Base-by-base conservation (phyloP, 2,329 filamentous ascomycete species). In the Ophiobolus disseminans region DNA sequence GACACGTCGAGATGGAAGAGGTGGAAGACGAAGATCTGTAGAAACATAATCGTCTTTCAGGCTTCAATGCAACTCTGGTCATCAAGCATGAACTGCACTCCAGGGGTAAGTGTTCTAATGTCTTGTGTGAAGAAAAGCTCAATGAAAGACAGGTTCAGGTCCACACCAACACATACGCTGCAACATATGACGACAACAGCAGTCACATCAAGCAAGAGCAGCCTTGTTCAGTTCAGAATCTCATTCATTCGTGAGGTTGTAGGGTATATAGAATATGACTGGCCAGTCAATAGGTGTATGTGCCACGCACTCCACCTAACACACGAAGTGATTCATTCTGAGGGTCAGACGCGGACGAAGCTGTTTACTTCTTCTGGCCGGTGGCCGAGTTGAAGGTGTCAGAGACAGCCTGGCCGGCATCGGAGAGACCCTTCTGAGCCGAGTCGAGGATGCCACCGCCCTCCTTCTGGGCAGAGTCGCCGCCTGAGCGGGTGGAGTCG, bases 1-100 rank as follows among this genome's bases (percentile, higher is more conserved):
- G 58, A 21, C 61, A 72, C n/a, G 76, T 78, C 25, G 69, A 74
- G 57, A 73, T 79, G 34, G 76, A 78, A 50, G 77, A 79, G 45
- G 75, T 78, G 3, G 72, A 75, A 22, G 76, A 78, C 50, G 76
- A 78, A 32, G 76, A 75, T 34, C 48, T 67, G 11, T 72, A 50
- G 16, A 6, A 20, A 34, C 21, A 10, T 16, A 8, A 25, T 13
- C 23, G n/a, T n/a, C n/a, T n/a, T n/a, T n/a, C n/a, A n/a, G n/a
- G n/a, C n/a, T n/a, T n/a, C n/a, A n/a, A n/a, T n/a, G n/a, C n/a
- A n/a, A n/a, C n/a, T n/a, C n/a, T n/a, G n/a, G n/a, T n/a, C n/a
- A n/a, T n/a, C n/a, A n/a, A n/a, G n/a, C n/a, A n/a, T n/a, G n/a
- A n/a, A n/a, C n/a, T n/a, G n/a, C n/a, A n/a, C n/a, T n/a, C n/a